Evolutionary conservation across 2,329 filamentous ascomycete species (phyloP), one percentile per base, ranked within the genome.

Genomic region (Lecanoromycetidae sp.): DNA sequence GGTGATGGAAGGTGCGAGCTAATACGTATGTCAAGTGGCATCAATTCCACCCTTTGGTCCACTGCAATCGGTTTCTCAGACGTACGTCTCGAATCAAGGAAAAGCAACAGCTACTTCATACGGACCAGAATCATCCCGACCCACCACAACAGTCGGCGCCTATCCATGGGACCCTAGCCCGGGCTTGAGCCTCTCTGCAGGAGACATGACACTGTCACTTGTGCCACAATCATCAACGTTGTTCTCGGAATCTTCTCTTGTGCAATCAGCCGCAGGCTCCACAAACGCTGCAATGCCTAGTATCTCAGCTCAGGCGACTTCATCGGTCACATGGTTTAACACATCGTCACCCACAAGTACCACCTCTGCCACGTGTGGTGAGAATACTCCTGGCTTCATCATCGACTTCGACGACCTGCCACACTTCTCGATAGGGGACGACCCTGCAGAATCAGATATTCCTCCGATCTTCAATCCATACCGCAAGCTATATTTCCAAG

Each of bases 391-490:
- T 27, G n/a, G 26, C 3, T 42, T 47, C 25, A 17, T 42, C 12
- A 27, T 47, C 3, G 37, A 51, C 43, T 55, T 55, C 25, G 53
- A 55, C 32, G 53, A 55, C 39, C 29, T 55, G 19, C 53, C 52
- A 15, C 20, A 43, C 15, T 54, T 53, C 29, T 49, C 45, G 4
- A 35, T 34, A 20, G 46, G 20, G 30, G 22, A 30, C n/a, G 35
- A 34, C 17, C 19, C 34, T 13, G 37, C 42, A 12, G 35, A 43
- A 22, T 44, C 34, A 35, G 52, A 54, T 26, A 40, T 36, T 29
- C 53, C 53, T 23, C 53, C 53, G 6, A 52, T 55, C 38, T 48
- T 52, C 32, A 55, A 52, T 19, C 53, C 53, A 13, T 55, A 55
- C 40, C 46, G 40, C 25, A 48, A 54, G 30, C 39, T 52, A 19